A percentile compares a stretch with the other conserved stretches of the same genome.
phyloP scores from a whole-genome alignment of 495 filamentous ascomycete species.

The Schizothecium vesticola region DNA sequence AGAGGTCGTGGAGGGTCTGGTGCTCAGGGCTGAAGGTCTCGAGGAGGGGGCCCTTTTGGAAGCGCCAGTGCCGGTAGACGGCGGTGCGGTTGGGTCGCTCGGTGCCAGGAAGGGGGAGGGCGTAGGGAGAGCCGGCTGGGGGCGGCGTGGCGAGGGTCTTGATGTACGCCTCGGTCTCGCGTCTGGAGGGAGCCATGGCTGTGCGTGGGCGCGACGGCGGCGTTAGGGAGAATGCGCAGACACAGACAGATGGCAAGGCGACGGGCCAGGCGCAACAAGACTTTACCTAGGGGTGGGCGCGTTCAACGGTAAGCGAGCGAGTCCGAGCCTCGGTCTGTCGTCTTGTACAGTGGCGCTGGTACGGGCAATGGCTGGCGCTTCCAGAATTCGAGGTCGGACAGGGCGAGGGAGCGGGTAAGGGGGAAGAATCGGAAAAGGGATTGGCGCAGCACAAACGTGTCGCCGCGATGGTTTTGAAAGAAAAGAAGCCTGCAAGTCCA shows the following conservation, averaged over 20 bases:
- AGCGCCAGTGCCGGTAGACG: conserved; percentile 80
- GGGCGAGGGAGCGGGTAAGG: background rate
- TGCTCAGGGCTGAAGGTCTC: conserved; percentile 68
- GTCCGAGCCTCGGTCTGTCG: background rate
- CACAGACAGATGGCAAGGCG: no score
- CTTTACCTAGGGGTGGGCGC: no score
- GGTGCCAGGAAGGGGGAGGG: conserved; percentile 66
- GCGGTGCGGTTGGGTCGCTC: conserved; percentile 65
- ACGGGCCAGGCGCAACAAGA: no score
- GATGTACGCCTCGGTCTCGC: conserved; percentile 35
- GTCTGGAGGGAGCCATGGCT: conserved; percentile 31
- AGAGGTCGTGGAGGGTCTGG: conserved; percentile 72
- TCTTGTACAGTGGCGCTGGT: background rate
- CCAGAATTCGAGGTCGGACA: background rate
- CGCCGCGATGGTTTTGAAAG: conserved; percentile 8
- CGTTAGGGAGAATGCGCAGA: background rate
- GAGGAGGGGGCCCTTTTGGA: conserved; percentile 62
- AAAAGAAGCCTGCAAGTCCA: background rate
- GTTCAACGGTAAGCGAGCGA: no score
- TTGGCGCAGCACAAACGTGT: background rate
- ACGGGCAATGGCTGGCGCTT: no score
- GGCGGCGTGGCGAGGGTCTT: conserved; percentile 46
- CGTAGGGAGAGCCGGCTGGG: conserved; percentile 55
- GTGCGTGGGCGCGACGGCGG: background rate
- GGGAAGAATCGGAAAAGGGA: background rate